These are phyloP conservation scores for Penicillium capsulatum DNA, from an alignment of 2,329 filamentous ascomycete species.

Conservation along the genomic window DNA sequence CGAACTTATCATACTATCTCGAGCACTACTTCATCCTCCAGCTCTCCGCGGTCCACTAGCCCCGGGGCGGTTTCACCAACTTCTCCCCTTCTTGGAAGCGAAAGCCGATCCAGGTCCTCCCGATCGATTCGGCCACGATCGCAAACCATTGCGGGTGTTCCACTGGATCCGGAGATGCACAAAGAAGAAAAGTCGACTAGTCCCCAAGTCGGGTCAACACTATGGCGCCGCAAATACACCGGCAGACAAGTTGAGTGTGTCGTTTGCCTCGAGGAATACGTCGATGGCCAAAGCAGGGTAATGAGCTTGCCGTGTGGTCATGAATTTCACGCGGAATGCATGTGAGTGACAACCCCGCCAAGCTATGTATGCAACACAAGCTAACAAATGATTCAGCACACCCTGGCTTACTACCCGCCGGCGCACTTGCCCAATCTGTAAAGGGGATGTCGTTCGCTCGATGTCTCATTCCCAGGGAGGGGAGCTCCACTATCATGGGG, in stretches of 20 bases:
- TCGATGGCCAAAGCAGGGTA: constrained; percentile 87
- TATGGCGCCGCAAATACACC: constrained; percentile 55
- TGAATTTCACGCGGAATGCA: constrained; percentile 97
- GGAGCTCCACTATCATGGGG: constrained; percentile 31
- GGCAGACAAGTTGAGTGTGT: constrained; percentile 80
- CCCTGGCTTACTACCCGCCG: constrained; percentile 94
- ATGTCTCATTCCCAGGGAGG: constrained; percentile 47
- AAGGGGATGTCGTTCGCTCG: constrained; percentile 80
- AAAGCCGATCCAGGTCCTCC: constrained; percentile 26
- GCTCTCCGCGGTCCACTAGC: constrained; percentile 56
- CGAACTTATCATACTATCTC: constrained; percentile 88
- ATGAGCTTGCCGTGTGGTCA: constrained; percentile 98
- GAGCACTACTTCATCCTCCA: constrained; percentile 55
- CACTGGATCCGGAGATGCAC: constrained; percentile 21
- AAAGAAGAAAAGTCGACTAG: constrained; percentile 46
- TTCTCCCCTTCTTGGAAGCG: constrained; percentile 65
- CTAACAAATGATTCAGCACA: constrained; percentile 57
- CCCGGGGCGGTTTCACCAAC: constrained; percentile 65
- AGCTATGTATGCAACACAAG: constrained; percentile 7
- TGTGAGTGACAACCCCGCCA: constrained; percentile 60
- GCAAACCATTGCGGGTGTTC: constrained; percentile 34
- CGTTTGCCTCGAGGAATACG: constrained; percentile 92
- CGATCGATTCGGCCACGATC: constrained; percentile 35
- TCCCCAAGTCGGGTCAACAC: constrained; percentile 28
- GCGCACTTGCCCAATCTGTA: constrained; percentile 97